Percentiles rank a stretch among this genome's conserved stretches.
phyloP scores from a whole-genome alignment of 352 stramenopile genomes.

The Phytophthora pisi region DNA sequence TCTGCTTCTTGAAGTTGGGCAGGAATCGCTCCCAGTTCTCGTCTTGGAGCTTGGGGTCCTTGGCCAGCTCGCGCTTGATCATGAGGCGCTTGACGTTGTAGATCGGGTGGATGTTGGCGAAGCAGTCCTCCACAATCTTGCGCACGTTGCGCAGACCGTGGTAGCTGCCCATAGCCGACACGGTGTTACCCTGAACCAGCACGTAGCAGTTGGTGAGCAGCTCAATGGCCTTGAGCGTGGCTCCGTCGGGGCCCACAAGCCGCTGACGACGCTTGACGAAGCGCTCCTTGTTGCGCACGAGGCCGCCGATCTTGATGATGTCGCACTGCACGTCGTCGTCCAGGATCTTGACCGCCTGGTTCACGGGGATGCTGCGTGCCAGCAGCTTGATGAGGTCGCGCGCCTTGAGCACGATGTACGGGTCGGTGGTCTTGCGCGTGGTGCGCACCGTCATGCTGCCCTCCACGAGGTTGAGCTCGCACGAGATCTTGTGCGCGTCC shows the following conservation, averaged over 20 bases:
- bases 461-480: constrained; percentile 99
- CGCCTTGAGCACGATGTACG: constrained; percentile 99
- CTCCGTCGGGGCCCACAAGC: constrained; percentile 97
- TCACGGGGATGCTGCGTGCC: constrained; percentile 96
- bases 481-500: constrained; percentile 95
- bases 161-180: constrained; percentile 90
- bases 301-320: constrained; percentile 99
- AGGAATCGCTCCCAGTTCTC: constrained; percentile 99
- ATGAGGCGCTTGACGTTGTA: constrained; percentile 99
- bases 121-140: constrained; percentile 99
- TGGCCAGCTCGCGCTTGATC: constrained; percentile 99
- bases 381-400: constrained; percentile 99
- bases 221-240: constrained; percentile 98
- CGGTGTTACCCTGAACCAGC: constrained; percentile 98
- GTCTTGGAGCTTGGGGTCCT: constrained; percentile 96
- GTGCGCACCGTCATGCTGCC: constrained; percentile 93
- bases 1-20: constrained; percentile 99
- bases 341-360: constrained; percentile 96
- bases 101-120: constrained; percentile 99
- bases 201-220: constrained; percentile 99
- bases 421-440: constrained; percentile 96
- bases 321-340: constrained; percentile 98
- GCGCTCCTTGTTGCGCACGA: constrained; percentile 99
- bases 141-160: constrained; percentile 94
- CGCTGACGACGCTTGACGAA: constrained; percentile 99